A percentile compares a stretch with the other conserved stretches of the same genome.
Evolutionary conservation across 1,284 basidiomycete species (phyloP).

Genomic region (Papiliotrema fonsecae): DNA sequence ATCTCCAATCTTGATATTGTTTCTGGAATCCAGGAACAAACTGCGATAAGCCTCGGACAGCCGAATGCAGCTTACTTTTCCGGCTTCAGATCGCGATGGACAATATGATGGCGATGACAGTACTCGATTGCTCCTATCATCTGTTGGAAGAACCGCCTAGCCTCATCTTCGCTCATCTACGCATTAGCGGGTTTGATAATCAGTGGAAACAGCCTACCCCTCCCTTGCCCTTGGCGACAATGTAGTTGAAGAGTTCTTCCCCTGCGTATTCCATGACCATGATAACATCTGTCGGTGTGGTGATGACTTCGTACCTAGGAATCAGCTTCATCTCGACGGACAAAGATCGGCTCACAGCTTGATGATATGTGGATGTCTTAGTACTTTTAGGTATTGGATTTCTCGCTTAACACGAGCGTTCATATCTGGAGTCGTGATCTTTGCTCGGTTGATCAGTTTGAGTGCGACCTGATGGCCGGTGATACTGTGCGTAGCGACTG

Average conservation of each 20-base stretch:
- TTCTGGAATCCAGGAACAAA: constrained; percentile 52
- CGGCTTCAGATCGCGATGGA: constrained; percentile 91
- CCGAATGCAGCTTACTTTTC: constrained; percentile 65
- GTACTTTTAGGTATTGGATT: constrained; percentile 88
- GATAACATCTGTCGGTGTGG: constrained; percentile 86
- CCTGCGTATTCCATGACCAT: constrained; percentile 92
- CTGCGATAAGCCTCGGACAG: constrained; percentile 23
- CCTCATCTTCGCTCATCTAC: constrained; percentile 76
- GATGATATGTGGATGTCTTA: constrained; percentile 91
- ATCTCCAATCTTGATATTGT: constrained; percentile 85
- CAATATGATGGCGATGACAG: constrained; percentile 88
- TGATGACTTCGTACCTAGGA: constrained; percentile 86
- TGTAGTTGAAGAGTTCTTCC: constrained; percentile 93
- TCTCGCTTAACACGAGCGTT: constrained; percentile 89
- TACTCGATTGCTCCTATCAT: constrained; percentile 94
- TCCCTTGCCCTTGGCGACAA: constrained; percentile 69
- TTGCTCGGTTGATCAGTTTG: constrained; percentile 95
- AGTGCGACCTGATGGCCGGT: constrained; percentile 95
- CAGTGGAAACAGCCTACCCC: constrained; percentile 24
- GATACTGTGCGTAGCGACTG: constrained; percentile 89
- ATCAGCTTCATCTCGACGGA: too few relatives aligned
- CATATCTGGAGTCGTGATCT: constrained; percentile 86
- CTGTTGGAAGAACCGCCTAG: constrained; percentile 90
- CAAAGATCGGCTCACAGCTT: constrained; percentile 65
- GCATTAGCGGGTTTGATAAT: background rate